A percentile compares a stretch with the other conserved stretches of the same genome.
These are phyloP conservation scores for Paramarasmius palmivorus DNA, from an alignment of 1,284 basidiomycete species.

Conservation along the genomic window DNA sequence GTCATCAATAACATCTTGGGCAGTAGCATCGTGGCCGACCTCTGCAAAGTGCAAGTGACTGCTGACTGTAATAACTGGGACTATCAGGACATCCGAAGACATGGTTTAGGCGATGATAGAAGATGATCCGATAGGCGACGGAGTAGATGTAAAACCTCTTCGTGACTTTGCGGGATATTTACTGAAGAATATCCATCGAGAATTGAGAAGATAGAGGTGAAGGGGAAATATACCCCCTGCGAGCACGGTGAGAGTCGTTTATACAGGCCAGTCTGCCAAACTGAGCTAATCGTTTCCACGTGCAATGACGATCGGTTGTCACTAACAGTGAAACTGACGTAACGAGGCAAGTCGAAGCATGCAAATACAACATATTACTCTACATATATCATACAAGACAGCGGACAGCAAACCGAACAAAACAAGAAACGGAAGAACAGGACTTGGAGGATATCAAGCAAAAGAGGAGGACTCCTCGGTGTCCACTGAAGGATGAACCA, in stretches of 20 bases:
- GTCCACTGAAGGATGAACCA: slow-evolving; percentile 82
- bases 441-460: background rate
- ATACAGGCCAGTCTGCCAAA: too few species aligned
- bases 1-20: slow-evolving; percentile 57
- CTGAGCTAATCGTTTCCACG: too few species aligned
- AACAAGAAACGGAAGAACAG: background rate
- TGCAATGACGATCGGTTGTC: too few species aligned
- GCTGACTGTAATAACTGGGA: slow-evolving; percentile 59
- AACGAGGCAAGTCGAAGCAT: too few species aligned
- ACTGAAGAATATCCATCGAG: too few species aligned
- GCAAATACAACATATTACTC: too few species aligned
- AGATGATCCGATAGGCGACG: too few species aligned
- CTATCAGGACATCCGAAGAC: slow-evolving; percentile 44
- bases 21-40: slow-evolving; percentile 50
- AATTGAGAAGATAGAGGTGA: background rate
- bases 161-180: too few species aligned
- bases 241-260: too few species aligned
- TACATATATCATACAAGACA: background rate
- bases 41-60: slow-evolving; percentile 65
- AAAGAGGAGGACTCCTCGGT: slow-evolving; percentile 49
- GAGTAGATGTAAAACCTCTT: too few species aligned
- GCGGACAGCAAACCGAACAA: background rate
- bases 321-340: too few species aligned
- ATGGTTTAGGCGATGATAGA: slow-evolving; percentile 20
- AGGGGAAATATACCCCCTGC: background rate